Percentiles rank a stretch among this genome's conserved stretches.
phyloP scores from a whole-genome alignment of 2,329 filamentous ascomycete species.

The Aspergillus jensenii region DNA sequence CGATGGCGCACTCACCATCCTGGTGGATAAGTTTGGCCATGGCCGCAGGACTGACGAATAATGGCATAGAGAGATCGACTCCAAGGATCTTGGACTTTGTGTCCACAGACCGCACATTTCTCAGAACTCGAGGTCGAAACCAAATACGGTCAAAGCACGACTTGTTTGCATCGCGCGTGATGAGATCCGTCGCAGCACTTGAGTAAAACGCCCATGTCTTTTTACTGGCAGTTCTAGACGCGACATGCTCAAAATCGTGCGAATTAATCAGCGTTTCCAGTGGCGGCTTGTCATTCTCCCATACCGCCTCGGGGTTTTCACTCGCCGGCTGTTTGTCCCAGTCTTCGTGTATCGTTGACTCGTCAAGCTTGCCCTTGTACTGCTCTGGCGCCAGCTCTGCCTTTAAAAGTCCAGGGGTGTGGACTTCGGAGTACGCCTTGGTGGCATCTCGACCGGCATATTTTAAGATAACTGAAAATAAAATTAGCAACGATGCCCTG shows the following conservation, averaged over 20 bases:
- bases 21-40: slow-evolving; percentile 65
- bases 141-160: slow-evolving; percentile 56
- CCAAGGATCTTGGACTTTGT: slow-evolving; percentile 58
- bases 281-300: slow-evolving; percentile 48
- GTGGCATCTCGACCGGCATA: slow-evolving; percentile 49
- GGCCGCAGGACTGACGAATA: slow-evolving; percentile 65
- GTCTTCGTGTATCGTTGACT: slow-evolving; percentile 48
- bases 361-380: slow-evolving; percentile 52
- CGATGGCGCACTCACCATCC: slow-evolving; percentile 62
- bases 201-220: slow-evolving; percentile 72
- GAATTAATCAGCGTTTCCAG: slow-evolving; percentile 58
- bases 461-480: slow-evolving; percentile 42
- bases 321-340: slow-evolving; percentile 46
- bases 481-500: not conserved
- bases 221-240: slow-evolving; percentile 54
- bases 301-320: slow-evolving; percentile 26
- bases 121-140: slow-evolving; percentile 60
- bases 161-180: slow-evolving; percentile 57
- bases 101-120: slow-evolving; percentile 55
- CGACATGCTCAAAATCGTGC: slow-evolving; percentile 61
- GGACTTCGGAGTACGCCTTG: slow-evolving; percentile 45
- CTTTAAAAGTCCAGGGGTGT: slow-evolving; percentile 49
- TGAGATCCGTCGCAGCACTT: slow-evolving; percentile 63
- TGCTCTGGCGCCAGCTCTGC: slow-evolving; percentile 45
- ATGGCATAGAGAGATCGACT: slow-evolving; percentile 51